phyloP scores from a whole-genome alignment of 2,329 filamentous ascomycete genomes.

The Cyphellophora attinorum region DNA sequence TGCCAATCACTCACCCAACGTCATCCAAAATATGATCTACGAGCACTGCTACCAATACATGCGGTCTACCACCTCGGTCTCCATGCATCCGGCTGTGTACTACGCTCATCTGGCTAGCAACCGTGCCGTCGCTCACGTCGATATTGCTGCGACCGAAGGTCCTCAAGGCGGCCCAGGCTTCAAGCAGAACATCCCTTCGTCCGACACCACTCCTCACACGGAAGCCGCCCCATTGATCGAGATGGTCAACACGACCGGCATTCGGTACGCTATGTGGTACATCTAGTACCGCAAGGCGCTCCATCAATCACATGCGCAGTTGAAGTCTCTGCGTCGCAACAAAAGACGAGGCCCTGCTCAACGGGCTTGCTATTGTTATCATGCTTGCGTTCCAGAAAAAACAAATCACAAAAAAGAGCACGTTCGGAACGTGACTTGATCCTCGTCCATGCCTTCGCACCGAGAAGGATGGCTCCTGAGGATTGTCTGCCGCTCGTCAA shows the following conservation, averaged over 20 bases:
- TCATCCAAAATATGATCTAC: slow-evolving; percentile 81
- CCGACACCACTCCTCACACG: slow-evolving; percentile 19
- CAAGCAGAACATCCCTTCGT: slow-evolving; percentile 23
- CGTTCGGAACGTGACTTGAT: slow-evolving; percentile 3
- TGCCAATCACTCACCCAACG: slow-evolving; percentile 53
- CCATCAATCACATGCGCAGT: slow-evolving; percentile 8
- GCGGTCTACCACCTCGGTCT: slow-evolving; percentile 85
- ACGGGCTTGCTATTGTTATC: slow-evolving; percentile 7
- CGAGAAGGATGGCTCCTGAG: slow-evolving; percentile 12
- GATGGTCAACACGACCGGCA: slow-evolving; percentile 19
- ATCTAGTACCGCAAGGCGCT: slow-evolving; percentile 16
- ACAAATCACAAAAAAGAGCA: slow-evolving; percentile 15
- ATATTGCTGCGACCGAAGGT: slow-evolving; percentile 30
- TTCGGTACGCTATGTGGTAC: slow-evolving; percentile 30
- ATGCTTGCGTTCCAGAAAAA: slow-evolving; percentile 8
- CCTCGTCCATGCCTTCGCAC: slow-evolving; percentile 13
- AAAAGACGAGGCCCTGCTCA: slow-evolving; percentile 18
- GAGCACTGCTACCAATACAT: slow-evolving; percentile 92
- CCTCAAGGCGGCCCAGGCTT: slow-evolving; percentile 29
- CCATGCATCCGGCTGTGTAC: slow-evolving; percentile 78
- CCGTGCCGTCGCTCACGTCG: slow-evolving; percentile 68
- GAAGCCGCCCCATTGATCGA: slow-evolving; percentile 25
- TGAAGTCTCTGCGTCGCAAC: slow-evolving; percentile 19
- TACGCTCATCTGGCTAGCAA: slow-evolving; percentile 85
- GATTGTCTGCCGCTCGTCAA: slow-evolving; percentile 10